Evolutionary conservation across 1,284 basidiomycete species (phyloP).

Genomic region (Ceratobasidium sp.): DNA sequence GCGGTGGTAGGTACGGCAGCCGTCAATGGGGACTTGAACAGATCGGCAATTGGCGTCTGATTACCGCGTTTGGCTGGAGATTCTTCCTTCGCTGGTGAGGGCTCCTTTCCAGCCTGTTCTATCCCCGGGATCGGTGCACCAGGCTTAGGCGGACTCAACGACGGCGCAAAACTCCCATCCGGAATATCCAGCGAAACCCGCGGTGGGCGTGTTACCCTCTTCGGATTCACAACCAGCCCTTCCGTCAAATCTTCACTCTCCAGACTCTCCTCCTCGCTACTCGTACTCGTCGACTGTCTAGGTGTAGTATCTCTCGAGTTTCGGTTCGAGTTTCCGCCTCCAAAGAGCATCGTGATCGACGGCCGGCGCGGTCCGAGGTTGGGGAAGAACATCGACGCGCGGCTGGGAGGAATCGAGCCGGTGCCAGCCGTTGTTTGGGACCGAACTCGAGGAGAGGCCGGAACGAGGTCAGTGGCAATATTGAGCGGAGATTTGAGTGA

Average conservation of each 20-base stretch:
- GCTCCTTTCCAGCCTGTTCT: background rate
- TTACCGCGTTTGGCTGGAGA: background rate
- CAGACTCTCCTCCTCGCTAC: constrained; percentile 24
- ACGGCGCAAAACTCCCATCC: constrained; percentile 38
- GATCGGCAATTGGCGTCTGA: constrained; percentile 38
- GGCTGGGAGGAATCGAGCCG: constrained; percentile 29
- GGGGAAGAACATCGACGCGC: constrained; percentile 44
- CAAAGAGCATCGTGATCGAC: constrained; percentile 35
- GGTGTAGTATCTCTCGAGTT: constrained; percentile 25
- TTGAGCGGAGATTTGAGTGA: constrained; percentile 39
- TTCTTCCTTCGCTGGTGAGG: background rate
- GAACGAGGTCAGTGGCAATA: constrained; percentile 12
- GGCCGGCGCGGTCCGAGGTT: constrained; percentile 37
- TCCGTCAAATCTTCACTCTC: background rate
- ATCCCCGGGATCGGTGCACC: background rate
- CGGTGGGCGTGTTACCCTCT: constrained; percentile 26
- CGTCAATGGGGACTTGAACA: constrained; percentile 39
- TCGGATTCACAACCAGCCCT: constrained; percentile 21
- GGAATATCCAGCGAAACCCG: constrained; percentile 41
- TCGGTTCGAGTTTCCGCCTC: constrained; percentile 14
- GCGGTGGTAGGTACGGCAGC: constrained; percentile 29
- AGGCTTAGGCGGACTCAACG: constrained; percentile 27
- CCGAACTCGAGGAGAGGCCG: constrained; percentile 14
- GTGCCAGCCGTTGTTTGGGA: constrained; percentile 9
- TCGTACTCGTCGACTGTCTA: constrained; percentile 32